Evolutionary conservation across 1,284 basidiomycete species (phyloP).

Genomic region (Apiotrichum veenhuisii): DNA sequence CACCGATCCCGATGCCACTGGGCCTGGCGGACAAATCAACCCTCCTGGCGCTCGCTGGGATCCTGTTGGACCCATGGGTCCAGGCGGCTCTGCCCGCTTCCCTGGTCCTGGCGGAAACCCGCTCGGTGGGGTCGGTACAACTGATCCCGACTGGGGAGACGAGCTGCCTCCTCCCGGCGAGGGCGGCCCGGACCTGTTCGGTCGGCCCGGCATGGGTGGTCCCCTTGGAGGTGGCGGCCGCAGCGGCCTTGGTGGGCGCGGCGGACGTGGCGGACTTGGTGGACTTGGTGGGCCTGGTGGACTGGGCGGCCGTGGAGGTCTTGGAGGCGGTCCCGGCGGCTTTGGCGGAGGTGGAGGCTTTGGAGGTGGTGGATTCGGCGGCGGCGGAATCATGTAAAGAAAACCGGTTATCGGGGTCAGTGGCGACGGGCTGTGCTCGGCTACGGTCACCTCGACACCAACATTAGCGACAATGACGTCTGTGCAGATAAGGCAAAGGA

Average conservation of each 20-base stretch:
- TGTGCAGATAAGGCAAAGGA: neutral
- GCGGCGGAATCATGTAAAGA: slow-evolving; percentile 23
- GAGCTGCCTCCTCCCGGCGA: slow-evolving; percentile 49
- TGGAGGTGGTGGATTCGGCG: slow-evolving; percentile 25
- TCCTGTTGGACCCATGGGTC: slow-evolving; percentile 51
- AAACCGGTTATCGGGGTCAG: too few relatives aligned
- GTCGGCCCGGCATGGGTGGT: neutral
- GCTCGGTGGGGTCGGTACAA: slow-evolving; percentile 33
- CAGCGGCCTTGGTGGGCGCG: slow-evolving; percentile 15
- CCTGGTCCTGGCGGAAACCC: slow-evolving; percentile 36
- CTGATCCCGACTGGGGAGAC: slow-evolving; percentile 44
- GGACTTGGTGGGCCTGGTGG: slow-evolving; percentile 19
- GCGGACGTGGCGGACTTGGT: slow-evolving; percentile 18
- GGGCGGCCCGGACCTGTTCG: slow-evolving; percentile 40
- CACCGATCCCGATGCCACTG: slow-evolving; percentile 19
- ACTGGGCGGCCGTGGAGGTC: slow-evolving; percentile 2
- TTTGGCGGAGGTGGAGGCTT: slow-evolving; percentile 17
- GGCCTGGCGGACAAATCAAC: slow-evolving; percentile 43
- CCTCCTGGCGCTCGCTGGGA: slow-evolving; percentile 56
- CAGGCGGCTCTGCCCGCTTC: slow-evolving; percentile 16
- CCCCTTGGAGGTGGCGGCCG: slow-evolving; percentile 13
- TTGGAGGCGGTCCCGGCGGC: slow-evolving; percentile 10
- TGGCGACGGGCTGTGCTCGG: too few relatives aligned
- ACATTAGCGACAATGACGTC: too few relatives aligned
- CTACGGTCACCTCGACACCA: too few relatives aligned